phyloP scores from a whole-genome alignment of 345 rosid genomes.

The Angophora floribunda region DNA sequence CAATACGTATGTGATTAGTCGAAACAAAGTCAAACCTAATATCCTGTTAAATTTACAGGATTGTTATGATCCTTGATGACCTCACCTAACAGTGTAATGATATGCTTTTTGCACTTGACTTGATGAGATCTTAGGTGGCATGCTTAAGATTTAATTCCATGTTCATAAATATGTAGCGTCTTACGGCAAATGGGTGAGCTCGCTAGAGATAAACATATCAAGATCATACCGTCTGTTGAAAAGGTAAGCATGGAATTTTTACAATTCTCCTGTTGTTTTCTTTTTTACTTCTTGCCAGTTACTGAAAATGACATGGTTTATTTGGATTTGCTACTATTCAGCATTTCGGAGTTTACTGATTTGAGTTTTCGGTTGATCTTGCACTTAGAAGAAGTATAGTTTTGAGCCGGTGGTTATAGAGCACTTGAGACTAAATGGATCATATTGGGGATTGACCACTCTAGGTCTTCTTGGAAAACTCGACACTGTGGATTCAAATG shows the following conservation, averaged over 20 bases:
- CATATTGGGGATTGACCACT: too few species aligned
- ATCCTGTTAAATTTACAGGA: not conserved
- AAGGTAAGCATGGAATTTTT: not conserved
- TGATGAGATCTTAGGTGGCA: not conserved
- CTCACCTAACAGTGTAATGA: rapidly evolving
- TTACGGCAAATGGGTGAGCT: not conserved
- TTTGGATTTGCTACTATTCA: too few species aligned
- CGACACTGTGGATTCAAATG: too few species aligned
- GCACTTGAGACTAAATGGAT: too few species aligned
- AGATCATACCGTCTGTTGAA: not conserved
- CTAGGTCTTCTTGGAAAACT: too few species aligned
- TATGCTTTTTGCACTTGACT: not conserved
- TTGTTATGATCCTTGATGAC: not conserved
- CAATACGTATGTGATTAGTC: not conserved
- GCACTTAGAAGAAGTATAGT: too few species aligned
- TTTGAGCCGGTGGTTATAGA: too few species aligned
- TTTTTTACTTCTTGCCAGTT: too few species aligned
- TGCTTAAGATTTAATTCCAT: not conserved
- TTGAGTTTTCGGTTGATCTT: too few species aligned
- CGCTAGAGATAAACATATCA: not conserved
- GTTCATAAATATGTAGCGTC: not conserved
- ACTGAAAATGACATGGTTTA: too few species aligned
- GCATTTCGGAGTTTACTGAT: too few species aligned
- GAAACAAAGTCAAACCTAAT: not conserved
- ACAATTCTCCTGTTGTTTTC: too few species aligned